Conservation (phyloP, 257 asterid genomes). For the Przewalskia tangutica region DNA sequence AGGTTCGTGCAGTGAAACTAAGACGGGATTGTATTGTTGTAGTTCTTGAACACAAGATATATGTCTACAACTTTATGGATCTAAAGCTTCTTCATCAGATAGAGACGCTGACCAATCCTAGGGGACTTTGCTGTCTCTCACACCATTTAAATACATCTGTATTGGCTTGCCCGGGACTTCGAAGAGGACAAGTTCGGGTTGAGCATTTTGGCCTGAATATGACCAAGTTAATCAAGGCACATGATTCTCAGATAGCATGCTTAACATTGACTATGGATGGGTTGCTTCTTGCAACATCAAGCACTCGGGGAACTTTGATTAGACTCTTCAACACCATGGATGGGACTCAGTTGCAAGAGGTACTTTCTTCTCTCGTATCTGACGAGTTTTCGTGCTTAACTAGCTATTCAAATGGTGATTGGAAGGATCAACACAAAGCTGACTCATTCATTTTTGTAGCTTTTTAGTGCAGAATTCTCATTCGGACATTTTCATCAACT, state of each 20-base stretch:
- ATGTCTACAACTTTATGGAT: conserved; percentile 73
- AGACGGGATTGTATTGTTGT: conserved; percentile 80
- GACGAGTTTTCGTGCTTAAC: background rate
- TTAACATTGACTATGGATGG: conserved; percentile 81
- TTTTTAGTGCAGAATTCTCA: background rate
- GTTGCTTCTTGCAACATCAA: conserved; percentile 91
- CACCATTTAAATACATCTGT: conserved; percentile 68
- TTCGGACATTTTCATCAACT: background rate
- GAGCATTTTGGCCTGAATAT: conserved; percentile 85
- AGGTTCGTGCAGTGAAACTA: conserved; percentile 74
- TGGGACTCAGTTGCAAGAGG: conserved; percentile 93
- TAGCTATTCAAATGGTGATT: background rate
- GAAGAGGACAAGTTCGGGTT: conserved; percentile 79
- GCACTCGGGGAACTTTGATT: conserved; percentile 78
- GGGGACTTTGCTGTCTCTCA: conserved; percentile 89
- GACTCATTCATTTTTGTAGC: background rate
- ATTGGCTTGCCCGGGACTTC: conserved; percentile 79
- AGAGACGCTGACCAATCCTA: conserved; percentile 70
- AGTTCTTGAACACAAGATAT: conserved; percentile 88
- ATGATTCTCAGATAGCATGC: conserved; percentile 80
- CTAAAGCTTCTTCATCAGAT: conserved; percentile 90
- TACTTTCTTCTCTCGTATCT: conserved; percentile 13
- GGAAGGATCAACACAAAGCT: background rate
- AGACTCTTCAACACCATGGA: conserved; percentile 96
- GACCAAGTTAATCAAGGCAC: conserved; percentile 71